Percentiles rank a stretch among this genome's conserved stretches.
These are phyloP conservation scores for Phoma sp. DNA, from an alignment of 2,329 filamentous ascomycete genomes.

Conservation along the genomic window DNA sequence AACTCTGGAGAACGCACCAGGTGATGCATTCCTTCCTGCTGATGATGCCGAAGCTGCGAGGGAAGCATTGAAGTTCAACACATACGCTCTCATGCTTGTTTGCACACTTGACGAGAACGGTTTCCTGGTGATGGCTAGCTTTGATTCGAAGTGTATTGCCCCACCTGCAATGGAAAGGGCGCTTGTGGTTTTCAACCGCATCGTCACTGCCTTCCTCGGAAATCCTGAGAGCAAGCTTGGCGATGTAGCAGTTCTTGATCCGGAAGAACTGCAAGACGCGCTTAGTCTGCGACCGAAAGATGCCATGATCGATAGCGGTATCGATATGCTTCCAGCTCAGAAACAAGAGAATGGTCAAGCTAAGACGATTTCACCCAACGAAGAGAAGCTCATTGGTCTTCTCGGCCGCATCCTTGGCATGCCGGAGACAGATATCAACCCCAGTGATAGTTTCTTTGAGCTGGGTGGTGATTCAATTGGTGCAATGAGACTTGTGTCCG, in stretches of 20 bases:
- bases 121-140: constrained; percentile 67
- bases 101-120: constrained; percentile 64
- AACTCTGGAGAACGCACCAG: constrained; percentile 45
- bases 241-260: constrained; percentile 36
- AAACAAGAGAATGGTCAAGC: not conserved
- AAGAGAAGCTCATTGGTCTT: constrained; percentile 32
- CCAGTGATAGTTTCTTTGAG: constrained; percentile 52
- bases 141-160: constrained; percentile 66
- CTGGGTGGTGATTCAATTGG: constrained; percentile 55
- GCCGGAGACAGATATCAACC: constrained; percentile 42
- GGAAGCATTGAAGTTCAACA: constrained; percentile 63
- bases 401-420: constrained; percentile 39
- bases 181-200: constrained; percentile 58
- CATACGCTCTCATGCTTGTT: constrained; percentile 69
- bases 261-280: constrained; percentile 39
- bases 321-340: constrained; percentile 22
- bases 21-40: constrained; percentile 61
- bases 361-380: constrained; percentile 30
- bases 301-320: constrained; percentile 28
- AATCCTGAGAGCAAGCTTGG: constrained; percentile 41
- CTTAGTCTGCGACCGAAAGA: constrained; percentile 31
- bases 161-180: constrained; percentile 60
- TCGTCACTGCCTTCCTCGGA: constrained; percentile 59
- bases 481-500: constrained; percentile 54
- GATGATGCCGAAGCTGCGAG: constrained; percentile 63